Conservation (phyloP, 805 yeast genomes). For the Teunomyces gatunensis region DNA sequence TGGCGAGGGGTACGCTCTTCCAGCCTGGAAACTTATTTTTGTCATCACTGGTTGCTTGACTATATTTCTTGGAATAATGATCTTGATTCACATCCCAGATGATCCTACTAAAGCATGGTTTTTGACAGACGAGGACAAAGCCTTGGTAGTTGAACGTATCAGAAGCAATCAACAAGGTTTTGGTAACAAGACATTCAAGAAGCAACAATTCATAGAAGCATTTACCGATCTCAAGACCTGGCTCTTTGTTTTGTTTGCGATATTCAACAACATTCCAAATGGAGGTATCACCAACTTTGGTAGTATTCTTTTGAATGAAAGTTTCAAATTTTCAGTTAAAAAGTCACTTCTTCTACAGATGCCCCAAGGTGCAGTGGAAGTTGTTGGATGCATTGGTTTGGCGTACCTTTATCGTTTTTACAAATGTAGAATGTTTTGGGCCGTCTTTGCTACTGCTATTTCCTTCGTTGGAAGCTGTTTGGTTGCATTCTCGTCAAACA, state of each 20-base stretch:
- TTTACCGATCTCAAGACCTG: constrained; percentile 34
- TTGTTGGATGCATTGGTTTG: constrained; percentile 34
- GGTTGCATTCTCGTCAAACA: constrained; percentile 40
- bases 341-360: constrained; percentile 43
- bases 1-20: constrained; percentile 37
- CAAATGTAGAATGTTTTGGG: constrained; percentile 24
- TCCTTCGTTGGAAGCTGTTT: constrained; percentile 30
- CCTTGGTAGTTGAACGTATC: constrained; percentile 48
- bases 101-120: constrained; percentile 39
- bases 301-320: constrained; percentile 26
- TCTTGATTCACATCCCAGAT: constrained; percentile 54
- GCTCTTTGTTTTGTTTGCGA: constrained; percentile 28
- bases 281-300: constrained; percentile 39
- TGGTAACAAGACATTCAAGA: constrained; percentile 38
- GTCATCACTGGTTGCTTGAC: constrained; percentile 61
- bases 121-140: constrained; percentile 24
- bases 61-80: constrained; percentile 45
- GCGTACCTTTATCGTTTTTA: constrained; percentile 20
- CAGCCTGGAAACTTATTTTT: constrained; percentile 61
- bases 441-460: constrained; percentile 21
- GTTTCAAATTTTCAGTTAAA: constrained; percentile 23
- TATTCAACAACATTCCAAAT: constrained; percentile 30
- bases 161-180: constrained; percentile 45
- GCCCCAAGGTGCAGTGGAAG: constrained; percentile 49
- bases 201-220: constrained; percentile 36